Evolutionary conservation across 164 flowering plant genomes (phyloP).

Genomic region (Saururus chinensis): DNA sequence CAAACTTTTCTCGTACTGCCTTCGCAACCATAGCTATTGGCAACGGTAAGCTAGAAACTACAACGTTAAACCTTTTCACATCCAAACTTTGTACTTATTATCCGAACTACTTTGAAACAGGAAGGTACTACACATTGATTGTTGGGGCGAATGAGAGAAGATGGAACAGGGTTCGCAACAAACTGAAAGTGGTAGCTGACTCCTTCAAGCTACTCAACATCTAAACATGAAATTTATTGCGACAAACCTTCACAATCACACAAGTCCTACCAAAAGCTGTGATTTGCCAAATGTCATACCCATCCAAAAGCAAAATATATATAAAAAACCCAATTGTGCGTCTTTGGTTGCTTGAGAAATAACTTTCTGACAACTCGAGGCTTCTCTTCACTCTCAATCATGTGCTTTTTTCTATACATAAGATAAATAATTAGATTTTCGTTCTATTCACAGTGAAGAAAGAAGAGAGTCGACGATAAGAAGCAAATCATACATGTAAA

Average conservation of each 20-base stretch:
- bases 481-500: slow-evolving; percentile 1
- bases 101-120: slow-evolving; percentile 15
- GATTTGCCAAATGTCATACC: no score
- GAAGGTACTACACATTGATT: slow-evolving; percentile 63
- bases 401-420: no score
- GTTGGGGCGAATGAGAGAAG: slow-evolving; percentile 77
- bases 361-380: no score
- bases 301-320: no score
- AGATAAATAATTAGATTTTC: no score
- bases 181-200: slow-evolving; percentile 78
- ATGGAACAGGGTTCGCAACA: slow-evolving; percentile 51
- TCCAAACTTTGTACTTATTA: not conserved
- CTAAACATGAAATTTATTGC: slow-evolving; percentile 9
- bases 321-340: no score
- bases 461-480: not conserved
- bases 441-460: no score
- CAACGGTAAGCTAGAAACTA: slow-evolving; percentile 37
- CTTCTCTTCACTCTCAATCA: no score
- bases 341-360: no score
- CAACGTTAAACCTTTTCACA: not conserved
- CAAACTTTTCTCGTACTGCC: slow-evolving; percentile 49
- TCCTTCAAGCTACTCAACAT: slow-evolving; percentile 65
- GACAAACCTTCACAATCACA: no score
- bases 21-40: slow-evolving; percentile 70
- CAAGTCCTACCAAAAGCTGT: no score